Evolutionary conservation across 768 basidiomycete species (phyloP).

Genomic region (Kwoniella europaea): DNA sequence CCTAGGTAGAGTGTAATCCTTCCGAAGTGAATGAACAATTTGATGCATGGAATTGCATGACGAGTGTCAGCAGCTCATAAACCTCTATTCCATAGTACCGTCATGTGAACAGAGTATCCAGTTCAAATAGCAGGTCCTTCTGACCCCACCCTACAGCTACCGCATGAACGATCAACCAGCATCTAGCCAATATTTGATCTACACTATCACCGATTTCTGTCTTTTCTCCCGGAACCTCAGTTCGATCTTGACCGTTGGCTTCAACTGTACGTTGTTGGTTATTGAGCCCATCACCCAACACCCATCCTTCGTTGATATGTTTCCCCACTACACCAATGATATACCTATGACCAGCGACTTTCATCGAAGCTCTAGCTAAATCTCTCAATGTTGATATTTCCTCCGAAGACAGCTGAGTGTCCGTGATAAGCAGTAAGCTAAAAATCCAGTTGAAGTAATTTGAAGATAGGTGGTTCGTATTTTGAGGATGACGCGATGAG

Average conservation of each 20-base stretch:
- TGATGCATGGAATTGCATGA: too few species aligned
- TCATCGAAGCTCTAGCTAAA: constrained; percentile 42
- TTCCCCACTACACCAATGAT: constrained; percentile 34
- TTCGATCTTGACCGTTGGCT: neutral
- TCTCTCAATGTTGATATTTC: constrained; percentile 46
- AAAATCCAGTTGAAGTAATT: constrained; percentile 52
- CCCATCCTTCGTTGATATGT: constrained; percentile 30
- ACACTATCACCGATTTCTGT: constrained; percentile 27
- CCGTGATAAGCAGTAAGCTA: constrained; percentile 44
- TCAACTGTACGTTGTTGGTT: neutral
- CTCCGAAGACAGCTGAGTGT: constrained; percentile 36
- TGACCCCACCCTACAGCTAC: constrained; percentile 53
- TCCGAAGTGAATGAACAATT: too few species aligned
- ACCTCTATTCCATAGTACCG: too few species aligned
- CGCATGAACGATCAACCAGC: constrained; percentile 54
- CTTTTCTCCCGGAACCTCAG: constrained; percentile 5
- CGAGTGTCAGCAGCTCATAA: too few species aligned
- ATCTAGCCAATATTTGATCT: constrained; percentile 43
- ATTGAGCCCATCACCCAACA: constrained; percentile 13
- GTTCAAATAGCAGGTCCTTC: constrained; percentile 46
- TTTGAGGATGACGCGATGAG: neutral
- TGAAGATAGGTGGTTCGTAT: constrained; percentile 31
- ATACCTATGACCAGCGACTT: constrained; percentile 48
- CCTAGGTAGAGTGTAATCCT: too few species aligned
- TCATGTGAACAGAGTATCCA: constrained; percentile 42